These are phyloP conservation scores for Colletotrichum simmondsii DNA, from an alignment of 2,329 filamentous ascomycete species.

Conservation along the genomic window DNA sequence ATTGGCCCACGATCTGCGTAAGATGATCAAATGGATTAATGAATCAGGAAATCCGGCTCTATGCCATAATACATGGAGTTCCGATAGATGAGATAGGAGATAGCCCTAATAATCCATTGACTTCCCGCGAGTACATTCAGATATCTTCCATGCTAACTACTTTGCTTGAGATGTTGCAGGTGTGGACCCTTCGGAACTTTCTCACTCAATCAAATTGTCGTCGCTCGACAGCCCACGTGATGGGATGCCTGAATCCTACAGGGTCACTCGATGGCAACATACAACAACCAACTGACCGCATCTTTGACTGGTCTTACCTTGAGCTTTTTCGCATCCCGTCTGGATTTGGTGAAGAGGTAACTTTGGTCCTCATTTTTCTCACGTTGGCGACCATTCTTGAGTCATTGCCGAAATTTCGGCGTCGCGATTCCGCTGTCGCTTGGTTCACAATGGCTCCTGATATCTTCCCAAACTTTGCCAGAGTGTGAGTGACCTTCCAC, in stretches of 20 bases:
- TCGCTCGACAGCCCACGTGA: neutral
- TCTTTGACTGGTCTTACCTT: neutral
- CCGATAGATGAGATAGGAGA: neutral
- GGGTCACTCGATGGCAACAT: neutral
- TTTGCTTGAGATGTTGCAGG: neutral
- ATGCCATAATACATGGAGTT: neutral
- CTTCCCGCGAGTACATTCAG: neutral
- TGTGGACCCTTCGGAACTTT: neutral
- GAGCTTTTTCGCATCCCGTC: neutral
- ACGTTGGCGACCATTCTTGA: neutral
- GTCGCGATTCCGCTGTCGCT: neutral
- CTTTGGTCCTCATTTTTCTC: neutral
- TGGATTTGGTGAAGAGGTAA: neutral
- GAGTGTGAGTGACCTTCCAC: neutral
- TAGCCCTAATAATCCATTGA: neutral
- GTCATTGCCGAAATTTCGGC: neutral
- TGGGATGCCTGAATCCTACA: neutral
- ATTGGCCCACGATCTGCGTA: neutral
- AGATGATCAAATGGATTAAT: neutral
- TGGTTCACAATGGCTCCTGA: slow-evolving; percentile 3
- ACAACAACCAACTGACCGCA: neutral
- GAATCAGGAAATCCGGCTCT: neutral
- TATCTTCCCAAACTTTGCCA: slow-evolving; percentile 1
- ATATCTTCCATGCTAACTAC: neutral
- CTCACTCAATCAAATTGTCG: neutral